Base-by-base conservation (phyloP, 495 filamentous ascomycete genomes). In the Talaromyces ruber region DNA sequence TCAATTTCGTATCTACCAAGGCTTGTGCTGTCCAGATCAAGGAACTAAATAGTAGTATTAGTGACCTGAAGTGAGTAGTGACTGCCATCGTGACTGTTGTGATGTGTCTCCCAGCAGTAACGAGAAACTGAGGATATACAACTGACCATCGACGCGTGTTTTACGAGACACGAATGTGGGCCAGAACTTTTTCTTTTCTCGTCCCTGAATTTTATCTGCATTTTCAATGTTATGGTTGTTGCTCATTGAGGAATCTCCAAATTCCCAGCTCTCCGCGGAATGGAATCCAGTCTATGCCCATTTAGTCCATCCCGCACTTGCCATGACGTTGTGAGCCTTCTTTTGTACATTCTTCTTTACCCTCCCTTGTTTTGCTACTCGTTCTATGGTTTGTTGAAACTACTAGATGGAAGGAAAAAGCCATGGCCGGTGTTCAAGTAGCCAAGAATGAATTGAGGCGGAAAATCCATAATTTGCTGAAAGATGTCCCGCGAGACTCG, bases 391-490 rank as follows among this genome's bases (percentile, higher is more conserved):
- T 8, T 12, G 12, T 12, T 54, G 51, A n/a, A 18, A 16, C 4
- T 16, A 4, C 9, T 37, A 37, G 21, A 25, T 9, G 25, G 51
- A 54, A 22, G 26, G 66, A 61, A 60, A 29, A 71, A 63, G 62
- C 18, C 21, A 60, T 81, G 79, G 76, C 82, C 2, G 70, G 74
- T 53, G 70, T 90, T 25, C 79, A 81, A 63, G 74, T 78, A 43
- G 86, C 87, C 26, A 96, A 96, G 76, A 86, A 86, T 66, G 86
- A 90, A 61, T 75, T 94, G 59, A 83, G 91, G 51, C 78, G 81
- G 52, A 72, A 79, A 51, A 88, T 94, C 77, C 89, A 86, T 63
- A 78, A 82, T 43, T 78, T 76, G 12, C 79, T 93, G 11, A 76
- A 81, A 22, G 71, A 68, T 16, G 62, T 94, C 55, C 72, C 86